Base-by-base conservation (phyloP, 164 flowering plant species). In the Saururus chinensis region DNA sequence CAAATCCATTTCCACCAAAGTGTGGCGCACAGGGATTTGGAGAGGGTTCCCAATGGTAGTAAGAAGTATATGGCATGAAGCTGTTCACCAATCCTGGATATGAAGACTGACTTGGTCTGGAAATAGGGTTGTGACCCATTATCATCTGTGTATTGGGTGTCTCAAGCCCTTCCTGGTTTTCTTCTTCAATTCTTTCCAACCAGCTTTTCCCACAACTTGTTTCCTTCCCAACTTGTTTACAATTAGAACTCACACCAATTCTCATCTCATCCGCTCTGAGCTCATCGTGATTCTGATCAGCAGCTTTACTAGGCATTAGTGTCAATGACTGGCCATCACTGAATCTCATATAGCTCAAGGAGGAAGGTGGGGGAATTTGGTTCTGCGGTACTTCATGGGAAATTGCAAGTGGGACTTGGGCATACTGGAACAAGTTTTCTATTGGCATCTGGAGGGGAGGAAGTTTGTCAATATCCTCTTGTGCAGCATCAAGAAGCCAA, bases 401-500 rank as follows among this genome's bases (percentile, higher is more conserved):
- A 52, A 73, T 61, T 60, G 45, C 40, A 52, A 61, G 30, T 66
- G 73, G 35, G 4, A 69, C 56, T 35, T 76, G 82, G 53, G 79
- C 73, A 57, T 59, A 73, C 19, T 73, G 78, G 64, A 57, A 51
- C 23, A 77, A 74, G 59, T 40, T 64, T 23, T 73, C 81, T 9
- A 76, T 77, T 19, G 75, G 82, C 25, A 82, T 71, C 57, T 82
- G 92, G 1, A 89, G 82, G 0, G 91, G 91, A 55, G 96, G 93
- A 24, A 89, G 83, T 53, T 82, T 81, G 66, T 85, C 88, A 35
- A 89, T 89, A 25, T 79, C 89, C 35, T 81, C 51, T 66, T 85
- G 83, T 22, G 91, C 84, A 16, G 77, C 89, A 52, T 81, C 66
- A 13, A 89, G 86, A 62, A 89, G 69, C 96, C 96, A 89, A 64